Evolutionary conservation across 2,329 filamentous ascomycete genomes (phyloP).

Genomic region (Alternaria sp.): DNA sequence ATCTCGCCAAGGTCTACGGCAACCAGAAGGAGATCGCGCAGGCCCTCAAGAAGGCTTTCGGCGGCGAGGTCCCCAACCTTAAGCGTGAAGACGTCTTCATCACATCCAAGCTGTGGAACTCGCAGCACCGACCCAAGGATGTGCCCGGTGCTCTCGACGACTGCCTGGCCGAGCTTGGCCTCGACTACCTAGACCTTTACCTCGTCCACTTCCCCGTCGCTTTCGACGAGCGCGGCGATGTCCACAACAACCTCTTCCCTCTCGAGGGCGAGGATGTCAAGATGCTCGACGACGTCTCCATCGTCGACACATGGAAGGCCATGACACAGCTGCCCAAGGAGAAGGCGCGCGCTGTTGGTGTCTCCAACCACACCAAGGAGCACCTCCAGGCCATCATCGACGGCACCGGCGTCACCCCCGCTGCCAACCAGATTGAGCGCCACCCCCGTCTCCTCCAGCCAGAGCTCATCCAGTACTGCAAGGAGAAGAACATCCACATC

Average conservation of each 20-base stretch:
- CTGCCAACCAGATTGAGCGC: constrained; percentile 41
- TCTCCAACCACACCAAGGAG: constrained; percentile 41
- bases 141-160: constrained; percentile 75
- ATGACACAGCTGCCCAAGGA: constrained; percentile 49
- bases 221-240: constrained; percentile 57
- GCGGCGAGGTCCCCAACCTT: constrained; percentile 55
- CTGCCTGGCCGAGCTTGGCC: constrained; percentile 75
- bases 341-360: constrained; percentile 38
- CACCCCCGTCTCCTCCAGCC: constrained; percentile 37
- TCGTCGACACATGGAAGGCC: constrained; percentile 44
- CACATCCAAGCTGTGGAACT: constrained; percentile 88
- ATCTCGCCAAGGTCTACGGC: constrained; percentile 40
- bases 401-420: constrained; percentile 36
- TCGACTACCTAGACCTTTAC: constrained; percentile 91
- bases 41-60: constrained; percentile 36
- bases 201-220: constrained; percentile 72
- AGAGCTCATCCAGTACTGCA: constrained; percentile 37
- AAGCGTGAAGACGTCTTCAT: constrained; percentile 50
- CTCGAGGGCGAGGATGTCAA: constrained; percentile 29
- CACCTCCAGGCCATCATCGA: constrained; percentile 62
- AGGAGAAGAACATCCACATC: constrained; percentile 40
- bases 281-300: constrained; percentile 64
- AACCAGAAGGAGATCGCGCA: constrained; percentile 40
- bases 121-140: constrained; percentile 72
- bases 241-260: constrained; percentile 34